These are phyloP conservation scores for Lachnellula arida DNA, from an alignment of 2,329 filamentous ascomycete species.

Conservation along the genomic window DNA sequence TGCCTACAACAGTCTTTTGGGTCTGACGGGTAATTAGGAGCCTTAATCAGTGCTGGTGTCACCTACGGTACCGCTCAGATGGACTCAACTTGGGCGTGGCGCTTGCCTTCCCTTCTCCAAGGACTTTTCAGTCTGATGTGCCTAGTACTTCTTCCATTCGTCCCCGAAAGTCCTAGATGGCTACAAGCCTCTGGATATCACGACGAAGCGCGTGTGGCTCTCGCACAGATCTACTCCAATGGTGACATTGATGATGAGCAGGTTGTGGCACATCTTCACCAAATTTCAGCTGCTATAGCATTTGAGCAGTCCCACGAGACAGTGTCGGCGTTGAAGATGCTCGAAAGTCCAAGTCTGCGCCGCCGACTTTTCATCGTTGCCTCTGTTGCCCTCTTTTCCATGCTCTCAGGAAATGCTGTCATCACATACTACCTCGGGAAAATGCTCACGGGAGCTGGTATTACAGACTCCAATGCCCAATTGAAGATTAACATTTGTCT, in stretches of 20 bases:
- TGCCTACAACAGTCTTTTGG: conserved; percentile 3
- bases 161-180: conserved; percentile 55
- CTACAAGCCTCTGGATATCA: conserved; percentile 48
- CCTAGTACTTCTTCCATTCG: conserved; percentile 22
- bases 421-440: conserved; percentile 37
- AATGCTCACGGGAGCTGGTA: conserved; percentile 33
- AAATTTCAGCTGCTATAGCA: conserved; percentile 39
- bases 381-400: conserved; percentile 41
- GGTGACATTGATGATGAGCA: conserved; percentile 44
- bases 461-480: conserved; percentile 33
- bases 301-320: conserved; percentile 39
- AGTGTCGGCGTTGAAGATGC: conserved; percentile 38
- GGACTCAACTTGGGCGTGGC: conserved; percentile 33
- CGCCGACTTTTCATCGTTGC: conserved; percentile 44
- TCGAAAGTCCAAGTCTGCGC: conserved; percentile 47
- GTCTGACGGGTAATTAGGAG: conserved; percentile 16
- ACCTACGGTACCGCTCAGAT: conserved; percentile 34
- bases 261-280: conserved; percentile 38
- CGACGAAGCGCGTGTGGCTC: conserved; percentile 42
- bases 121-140: conserved; percentile 25
- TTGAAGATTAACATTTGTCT: conserved; percentile 41
- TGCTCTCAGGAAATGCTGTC: conserved; percentile 47
- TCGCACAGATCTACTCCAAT: conserved; percentile 50
- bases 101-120: conserved; percentile 30
- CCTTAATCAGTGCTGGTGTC: conserved; percentile 33